These are phyloP conservation scores for Colletotrichum melonis DNA, from an alignment of 2,329 filamentous ascomycete genomes.

Conservation along the genomic window DNA sequence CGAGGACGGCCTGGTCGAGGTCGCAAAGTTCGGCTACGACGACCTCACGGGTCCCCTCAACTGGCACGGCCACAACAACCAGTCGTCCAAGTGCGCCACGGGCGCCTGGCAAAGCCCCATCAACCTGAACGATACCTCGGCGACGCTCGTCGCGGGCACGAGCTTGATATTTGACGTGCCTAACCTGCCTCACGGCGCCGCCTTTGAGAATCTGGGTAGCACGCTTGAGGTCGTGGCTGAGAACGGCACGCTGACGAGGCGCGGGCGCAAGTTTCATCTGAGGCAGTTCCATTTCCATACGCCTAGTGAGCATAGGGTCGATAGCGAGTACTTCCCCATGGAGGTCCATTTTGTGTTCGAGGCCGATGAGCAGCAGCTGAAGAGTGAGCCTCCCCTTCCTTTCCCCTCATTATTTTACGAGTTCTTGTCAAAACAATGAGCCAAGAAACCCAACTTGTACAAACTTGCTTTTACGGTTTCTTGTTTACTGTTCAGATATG, in stretches of 20 bases:
- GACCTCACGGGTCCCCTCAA: conserved; percentile 59
- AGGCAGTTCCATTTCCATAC: conserved; percentile 71
- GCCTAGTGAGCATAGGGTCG: conserved; percentile 67
- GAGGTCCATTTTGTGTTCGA: conserved; percentile 57
- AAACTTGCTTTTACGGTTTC: neutral
- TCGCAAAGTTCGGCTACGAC: conserved; percentile 54
- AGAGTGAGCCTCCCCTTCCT: conserved; percentile 1
- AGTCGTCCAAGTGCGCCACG: conserved; percentile 58
- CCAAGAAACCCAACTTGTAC: neutral
- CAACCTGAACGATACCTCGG: conserved; percentile 52
- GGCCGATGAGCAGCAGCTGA: conserved; percentile 40
- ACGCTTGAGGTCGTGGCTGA: conserved; percentile 60
- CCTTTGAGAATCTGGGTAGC: conserved; percentile 63
- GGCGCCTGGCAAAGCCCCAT: conserved; percentile 68
- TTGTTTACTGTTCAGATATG: neutral
- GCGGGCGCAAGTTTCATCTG: conserved; percentile 53
- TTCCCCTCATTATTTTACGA: too few relatives aligned
- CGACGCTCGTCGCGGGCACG: conserved; percentile 41
- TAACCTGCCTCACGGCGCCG: conserved; percentile 47
- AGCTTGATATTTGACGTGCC: conserved; percentile 50
- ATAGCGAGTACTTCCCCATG: conserved; percentile 52
- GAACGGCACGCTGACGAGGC: conserved; percentile 58
- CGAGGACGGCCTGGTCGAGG: conserved; percentile 42
- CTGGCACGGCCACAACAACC: conserved; percentile 59
- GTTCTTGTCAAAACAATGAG: neutral